Percentiles rank a stretch among this genome's conserved stretches.
Conservation (phyloP, 2,329 filamentous ascomycete species). For the Arachnopeziza araneosa region DNA sequence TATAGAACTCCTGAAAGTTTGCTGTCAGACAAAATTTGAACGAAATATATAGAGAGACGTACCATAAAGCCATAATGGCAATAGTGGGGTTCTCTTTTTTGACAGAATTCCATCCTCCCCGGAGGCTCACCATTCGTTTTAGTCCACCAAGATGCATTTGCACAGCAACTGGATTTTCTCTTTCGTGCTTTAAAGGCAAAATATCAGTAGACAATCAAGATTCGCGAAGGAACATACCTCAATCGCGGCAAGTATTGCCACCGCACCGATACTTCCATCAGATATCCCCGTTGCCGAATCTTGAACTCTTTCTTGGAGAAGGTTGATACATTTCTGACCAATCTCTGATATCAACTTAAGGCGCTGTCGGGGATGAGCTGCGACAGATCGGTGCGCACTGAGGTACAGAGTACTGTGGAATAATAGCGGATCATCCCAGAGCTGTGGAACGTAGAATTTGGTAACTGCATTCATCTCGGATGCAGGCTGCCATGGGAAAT, state of each 20-base stretch:
- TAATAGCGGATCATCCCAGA: slow-evolving; percentile 10
- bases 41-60: neutral
- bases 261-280: slow-evolving; percentile 14
- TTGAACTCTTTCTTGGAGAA: slow-evolving; percentile 7
- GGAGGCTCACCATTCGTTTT: slow-evolving; percentile 10
- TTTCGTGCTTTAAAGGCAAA: slow-evolving; percentile 5
- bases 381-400: slow-evolving; percentile 1
- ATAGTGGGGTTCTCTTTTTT: slow-evolving; percentile 8
- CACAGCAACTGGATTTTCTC: slow-evolving; percentile 7
- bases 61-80: slow-evolving; percentile 8
- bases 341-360: neutral
- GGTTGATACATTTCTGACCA: slow-evolving; percentile 1
- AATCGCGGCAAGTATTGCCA: slow-evolving; percentile 13
- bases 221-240: slow-evolving; percentile 2
- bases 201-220: neutral
- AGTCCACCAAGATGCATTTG: slow-evolving; percentile 12
- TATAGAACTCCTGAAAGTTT: neutral
- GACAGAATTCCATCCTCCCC: slow-evolving; percentile 8
- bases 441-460: slow-evolving; percentile 12
- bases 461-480: slow-evolving; percentile 14
- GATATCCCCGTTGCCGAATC: neutral
- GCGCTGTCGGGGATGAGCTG: neutral
- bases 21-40: neutral
- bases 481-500: slow-evolving; percentile 16
- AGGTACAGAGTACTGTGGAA: slow-evolving; percentile 14